These are phyloP conservation scores for Acanthamoeba healyi DNA, from an alignment of 208 protist genomes.

Conservation along the genomic window DNA sequence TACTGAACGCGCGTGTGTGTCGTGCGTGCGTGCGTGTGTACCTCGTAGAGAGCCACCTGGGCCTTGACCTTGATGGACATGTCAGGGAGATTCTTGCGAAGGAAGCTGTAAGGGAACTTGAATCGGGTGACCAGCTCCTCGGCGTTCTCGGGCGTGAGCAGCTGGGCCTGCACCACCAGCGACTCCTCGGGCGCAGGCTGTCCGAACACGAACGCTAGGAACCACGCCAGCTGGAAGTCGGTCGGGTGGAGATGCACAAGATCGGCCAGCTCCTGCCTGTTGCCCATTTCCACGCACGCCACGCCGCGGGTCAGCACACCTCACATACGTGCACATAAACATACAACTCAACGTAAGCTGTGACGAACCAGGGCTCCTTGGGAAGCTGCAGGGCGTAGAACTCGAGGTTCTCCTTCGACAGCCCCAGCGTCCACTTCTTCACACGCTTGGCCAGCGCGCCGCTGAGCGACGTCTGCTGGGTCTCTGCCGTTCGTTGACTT, in stretches of 20 bases:
- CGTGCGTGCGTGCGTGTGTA: neutral
- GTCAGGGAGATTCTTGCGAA: slow-evolving; percentile 66
- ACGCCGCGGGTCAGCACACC: no score
- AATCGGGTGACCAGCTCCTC: slow-evolving; percentile 53
- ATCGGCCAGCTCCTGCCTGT: slow-evolving; percentile 64
- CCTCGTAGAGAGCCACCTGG: slow-evolving; percentile 55
- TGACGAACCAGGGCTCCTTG: slow-evolving; percentile 56
- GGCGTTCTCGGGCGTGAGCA: slow-evolving; percentile 50
- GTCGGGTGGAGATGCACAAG: slow-evolving; percentile 55
- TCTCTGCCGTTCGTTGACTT: neutral
- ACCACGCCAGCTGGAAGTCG: slow-evolving; percentile 69
- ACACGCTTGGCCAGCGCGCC: slow-evolving; percentile 57
- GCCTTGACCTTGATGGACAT: slow-evolving; percentile 62
- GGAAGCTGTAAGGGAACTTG: slow-evolving; percentile 72
- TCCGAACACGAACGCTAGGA: slow-evolving; percentile 46
- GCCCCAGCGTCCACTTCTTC: slow-evolving; percentile 8
- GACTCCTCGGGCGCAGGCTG: slow-evolving; percentile 13
- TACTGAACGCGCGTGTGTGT: no score
- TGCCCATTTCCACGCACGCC: no score
- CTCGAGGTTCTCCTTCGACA: slow-evolving; percentile 51
- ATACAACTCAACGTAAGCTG: no score
- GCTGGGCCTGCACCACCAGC: slow-evolving; percentile 51
- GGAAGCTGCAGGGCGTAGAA: slow-evolving; percentile 67
- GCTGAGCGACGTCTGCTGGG: slow-evolving; percentile 47
- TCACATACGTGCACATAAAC: no score